These are phyloP conservation scores for Venturia effusa DNA, from an alignment of 2,329 filamentous ascomycete genomes.

Conservation along the genomic window DNA sequence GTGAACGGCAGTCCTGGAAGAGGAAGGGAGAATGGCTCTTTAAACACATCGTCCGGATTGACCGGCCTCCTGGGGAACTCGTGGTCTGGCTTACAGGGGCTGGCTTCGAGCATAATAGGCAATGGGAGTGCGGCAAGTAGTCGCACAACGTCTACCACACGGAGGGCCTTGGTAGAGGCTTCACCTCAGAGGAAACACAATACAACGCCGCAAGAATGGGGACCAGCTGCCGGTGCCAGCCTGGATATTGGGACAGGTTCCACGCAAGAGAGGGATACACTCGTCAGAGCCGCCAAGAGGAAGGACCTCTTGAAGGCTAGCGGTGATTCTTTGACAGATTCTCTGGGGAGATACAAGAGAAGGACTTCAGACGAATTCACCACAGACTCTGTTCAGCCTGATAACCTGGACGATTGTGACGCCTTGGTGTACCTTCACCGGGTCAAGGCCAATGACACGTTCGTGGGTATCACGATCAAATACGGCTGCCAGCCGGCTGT, in stretches of 20 bases:
- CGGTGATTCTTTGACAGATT: slow-evolving; percentile 30
- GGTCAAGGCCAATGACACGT: slow-evolving; percentile 71
- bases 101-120: slow-evolving; percentile 38
- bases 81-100: slow-evolving; percentile 37
- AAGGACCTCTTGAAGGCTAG: slow-evolving; percentile 36
- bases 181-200: slow-evolving; percentile 25
- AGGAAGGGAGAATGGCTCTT: slow-evolving; percentile 16
- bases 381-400: slow-evolving; percentile 36
- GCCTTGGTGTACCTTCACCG: slow-evolving; percentile 85
- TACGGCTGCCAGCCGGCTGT: slow-evolving; percentile 79
- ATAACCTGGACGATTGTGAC: slow-evolving; percentile 55
- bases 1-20: slow-evolving; percentile 4
- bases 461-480: slow-evolving; percentile 81
- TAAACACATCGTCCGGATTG: slow-evolving; percentile 23
- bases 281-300: slow-evolving; percentile 39
- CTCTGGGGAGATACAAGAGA: slow-evolving; percentile 46
- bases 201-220: slow-evolving; percentile 36
- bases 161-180: slow-evolving; percentile 21
- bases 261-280: slow-evolving; percentile 33
- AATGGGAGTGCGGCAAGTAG: slow-evolving; percentile 16
- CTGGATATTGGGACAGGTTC: slow-evolving; percentile 32
- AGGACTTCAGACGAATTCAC: slow-evolving; percentile 55
- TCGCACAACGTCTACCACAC: slow-evolving; percentile 19
- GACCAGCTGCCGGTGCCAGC: slow-evolving; percentile 24
- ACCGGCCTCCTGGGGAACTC: slow-evolving; percentile 36